phyloP scores from a whole-genome alignment of 108 stramenopile species.

The Parmales sp. region DNA sequence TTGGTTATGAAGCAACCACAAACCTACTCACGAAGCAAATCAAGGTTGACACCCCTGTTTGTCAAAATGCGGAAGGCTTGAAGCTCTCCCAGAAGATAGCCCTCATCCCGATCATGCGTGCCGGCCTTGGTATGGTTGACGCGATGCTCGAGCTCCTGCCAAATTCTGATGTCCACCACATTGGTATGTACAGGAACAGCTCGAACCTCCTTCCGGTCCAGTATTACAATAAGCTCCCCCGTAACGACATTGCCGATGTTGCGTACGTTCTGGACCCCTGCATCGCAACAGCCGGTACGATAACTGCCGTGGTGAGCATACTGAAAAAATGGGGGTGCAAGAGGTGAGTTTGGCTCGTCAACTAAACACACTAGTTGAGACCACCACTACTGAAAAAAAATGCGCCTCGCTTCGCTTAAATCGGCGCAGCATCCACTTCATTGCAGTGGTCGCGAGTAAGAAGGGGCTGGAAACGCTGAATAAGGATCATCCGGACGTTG shows the following conservation, averaged over 20 bases:
- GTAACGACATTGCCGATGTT: conserved; percentile 56
- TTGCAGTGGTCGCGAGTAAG: conserved; percentile 70
- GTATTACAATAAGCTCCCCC: conserved; percentile 93
- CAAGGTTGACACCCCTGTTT: conserved; percentile 51
- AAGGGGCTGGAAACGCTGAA: conserved; percentile 54
- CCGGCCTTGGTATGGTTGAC: conserved; percentile 90
- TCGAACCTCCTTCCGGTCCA: conserved; percentile 68
- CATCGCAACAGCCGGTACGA: conserved; percentile 79
- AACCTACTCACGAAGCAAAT: conserved; percentile 52
- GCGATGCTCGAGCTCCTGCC: conserved; percentile 87
- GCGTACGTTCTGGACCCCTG: conserved; percentile 89
- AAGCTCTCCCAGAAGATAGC: conserved; percentile 52
- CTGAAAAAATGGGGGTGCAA: conserved; percentile 84
- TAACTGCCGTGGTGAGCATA: conserved; percentile 74
- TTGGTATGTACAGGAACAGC: conserved; percentile 86
- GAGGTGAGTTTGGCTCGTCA: too few relatives aligned
- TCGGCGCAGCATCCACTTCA: conserved; percentile 53
- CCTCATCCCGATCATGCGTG: conserved; percentile 84
- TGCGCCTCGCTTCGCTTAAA: too few relatives aligned
- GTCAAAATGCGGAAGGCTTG: conserved; percentile 32
- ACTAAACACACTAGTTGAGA: too few relatives aligned
- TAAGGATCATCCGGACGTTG: conserved; percentile 70
- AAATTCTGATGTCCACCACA: conserved; percentile 85
- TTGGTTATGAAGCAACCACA: conserved; percentile 92
- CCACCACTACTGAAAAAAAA: too few relatives aligned